Conservation (phyloP, 2,329 filamentous ascomycete genomes). For the Pyrenophora seminiperda region DNA sequence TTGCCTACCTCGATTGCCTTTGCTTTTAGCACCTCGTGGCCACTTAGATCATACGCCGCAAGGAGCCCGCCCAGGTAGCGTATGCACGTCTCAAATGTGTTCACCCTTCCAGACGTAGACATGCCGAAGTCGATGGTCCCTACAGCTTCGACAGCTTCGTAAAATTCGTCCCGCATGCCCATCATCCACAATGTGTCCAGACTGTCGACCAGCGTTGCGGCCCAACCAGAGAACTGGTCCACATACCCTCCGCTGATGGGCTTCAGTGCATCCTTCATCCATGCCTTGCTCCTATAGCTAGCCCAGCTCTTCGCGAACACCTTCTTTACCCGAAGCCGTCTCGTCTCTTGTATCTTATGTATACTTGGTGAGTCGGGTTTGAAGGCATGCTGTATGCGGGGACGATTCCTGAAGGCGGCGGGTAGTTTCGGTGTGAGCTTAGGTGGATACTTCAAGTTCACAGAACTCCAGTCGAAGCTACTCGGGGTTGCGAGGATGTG, state of each 20-base stretch:
- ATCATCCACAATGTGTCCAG: constrained; percentile 57
- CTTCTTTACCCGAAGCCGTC: constrained; percentile 35
- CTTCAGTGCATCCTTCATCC: constrained; percentile 54
- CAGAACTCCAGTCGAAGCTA: constrained; percentile 42
- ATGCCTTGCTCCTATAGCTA: constrained; percentile 52
- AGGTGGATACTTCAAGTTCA: constrained; percentile 36
- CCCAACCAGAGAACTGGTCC: constrained; percentile 57
- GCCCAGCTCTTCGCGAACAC: constrained; percentile 52
- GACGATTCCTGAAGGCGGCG: constrained; percentile 33
- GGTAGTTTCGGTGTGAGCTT: constrained; percentile 36
- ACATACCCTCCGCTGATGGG: constrained; percentile 47
- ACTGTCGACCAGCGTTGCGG: constrained; percentile 54
- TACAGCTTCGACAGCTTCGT: constrained; percentile 53
- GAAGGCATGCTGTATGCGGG: constrained; percentile 43
- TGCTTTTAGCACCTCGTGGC: constrained; percentile 40
- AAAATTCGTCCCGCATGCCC: constrained; percentile 55
- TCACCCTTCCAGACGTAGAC: constrained; percentile 48
- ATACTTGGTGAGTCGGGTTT: constrained; percentile 21
- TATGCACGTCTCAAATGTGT: constrained; percentile 59
- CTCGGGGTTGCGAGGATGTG: constrained; percentile 31
- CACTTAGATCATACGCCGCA: constrained; percentile 46
- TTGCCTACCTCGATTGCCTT: constrained; percentile 47
- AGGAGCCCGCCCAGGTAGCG: constrained; percentile 47
- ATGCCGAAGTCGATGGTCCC: constrained; percentile 53
- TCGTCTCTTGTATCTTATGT: constrained; percentile 31